Conservation (phyloP, 345 rosid species). For the Theobroma cacao region DNA sequence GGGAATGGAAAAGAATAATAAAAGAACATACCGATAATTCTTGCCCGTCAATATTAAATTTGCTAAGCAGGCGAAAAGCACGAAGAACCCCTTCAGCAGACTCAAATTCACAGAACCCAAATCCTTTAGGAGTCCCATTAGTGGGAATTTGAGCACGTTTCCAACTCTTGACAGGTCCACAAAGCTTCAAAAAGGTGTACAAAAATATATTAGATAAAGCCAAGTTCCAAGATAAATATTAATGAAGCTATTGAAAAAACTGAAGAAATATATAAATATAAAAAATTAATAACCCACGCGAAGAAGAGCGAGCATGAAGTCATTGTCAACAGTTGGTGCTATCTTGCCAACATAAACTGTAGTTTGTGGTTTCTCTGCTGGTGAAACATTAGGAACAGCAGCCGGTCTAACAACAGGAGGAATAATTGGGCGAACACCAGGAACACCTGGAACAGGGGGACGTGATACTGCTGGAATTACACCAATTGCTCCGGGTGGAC, state of each 20-base stretch:
- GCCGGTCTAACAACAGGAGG: conserved; percentile 72
- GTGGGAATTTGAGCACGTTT: conserved; percentile 81
- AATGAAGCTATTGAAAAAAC: conserved; percentile 4
- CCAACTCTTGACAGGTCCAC: conserved; percentile 95
- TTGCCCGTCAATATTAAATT: conserved; percentile 90
- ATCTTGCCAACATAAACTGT: conserved; percentile 97
- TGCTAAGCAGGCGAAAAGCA: conserved; percentile 82
- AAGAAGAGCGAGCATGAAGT: conserved; percentile 79
- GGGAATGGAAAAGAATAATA: neutral
- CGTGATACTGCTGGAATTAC: conserved; percentile 56
- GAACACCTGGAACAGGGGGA: conserved; percentile 65
- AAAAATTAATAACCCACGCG: conserved; percentile 40
- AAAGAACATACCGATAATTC: conserved; percentile 68
- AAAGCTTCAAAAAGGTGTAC: conserved; percentile 48
- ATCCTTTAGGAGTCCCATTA: conserved; percentile 78
- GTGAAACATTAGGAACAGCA: conserved; percentile 55
- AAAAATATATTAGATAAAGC: neutral
- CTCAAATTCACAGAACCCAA: conserved; percentile 96
- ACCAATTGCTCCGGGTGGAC: conserved; percentile 75
- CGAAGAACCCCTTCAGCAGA: conserved; percentile 96
- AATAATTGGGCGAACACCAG: conserved; percentile 72
- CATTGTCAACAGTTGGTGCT: conserved; percentile 80
- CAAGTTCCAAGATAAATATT: neutral
- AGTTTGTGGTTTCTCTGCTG: conserved; percentile 89
- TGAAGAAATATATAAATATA: conserved; percentile 2